Evolutionary conservation across 345 rosid genomes (phyloP).

Genomic region (Cardamine occulta): DNA sequence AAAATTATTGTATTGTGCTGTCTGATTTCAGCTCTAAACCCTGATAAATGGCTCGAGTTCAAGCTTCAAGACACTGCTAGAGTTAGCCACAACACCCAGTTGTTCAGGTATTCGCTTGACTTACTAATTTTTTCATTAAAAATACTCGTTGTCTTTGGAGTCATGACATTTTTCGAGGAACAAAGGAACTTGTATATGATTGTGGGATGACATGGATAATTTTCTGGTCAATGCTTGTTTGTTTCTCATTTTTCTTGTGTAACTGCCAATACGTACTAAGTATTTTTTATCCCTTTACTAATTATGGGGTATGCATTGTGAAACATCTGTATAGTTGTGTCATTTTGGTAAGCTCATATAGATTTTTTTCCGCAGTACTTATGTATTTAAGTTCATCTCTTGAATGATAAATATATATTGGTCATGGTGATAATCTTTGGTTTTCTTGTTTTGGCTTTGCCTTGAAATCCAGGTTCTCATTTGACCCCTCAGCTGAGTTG

Average conservation of each 20-base stretch:
- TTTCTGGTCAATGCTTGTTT: slow-evolving; percentile 6
- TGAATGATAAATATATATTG: neutral
- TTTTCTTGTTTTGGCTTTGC: slow-evolving; percentile 28
- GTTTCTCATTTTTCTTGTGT: slow-evolving; percentile 1
- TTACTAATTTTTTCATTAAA: neutral
- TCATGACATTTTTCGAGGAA: no score
- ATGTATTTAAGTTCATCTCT: neutral
- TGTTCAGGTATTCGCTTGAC: slow-evolving; percentile 67
- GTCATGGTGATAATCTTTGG: slow-evolving; percentile 1
- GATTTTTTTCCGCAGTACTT: neutral
- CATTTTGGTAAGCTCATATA: slow-evolving; percentile 10
- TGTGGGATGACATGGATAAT: slow-evolving; percentile 1
- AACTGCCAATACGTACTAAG: neutral
- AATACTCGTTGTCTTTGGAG: no score
- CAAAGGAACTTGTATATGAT: neutral
- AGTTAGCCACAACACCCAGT: slow-evolving; percentile 87
- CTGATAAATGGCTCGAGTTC: slow-evolving; percentile 92
- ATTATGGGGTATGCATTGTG: neutral
- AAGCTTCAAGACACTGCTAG: slow-evolving; percentile 92
- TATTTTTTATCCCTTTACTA: neutral
- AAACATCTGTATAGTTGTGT: neutral
- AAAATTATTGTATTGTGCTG: slow-evolving; percentile 10
- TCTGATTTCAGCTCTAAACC: slow-evolving; percentile 68
- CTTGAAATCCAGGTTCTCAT: slow-evolving; percentile 70
- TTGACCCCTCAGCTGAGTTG: slow-evolving; percentile 76